These are phyloP conservation scores for Penicillium corylophilum DNA, from an alignment of 2,329 filamentous ascomycete species.

Conservation along the genomic window DNA sequence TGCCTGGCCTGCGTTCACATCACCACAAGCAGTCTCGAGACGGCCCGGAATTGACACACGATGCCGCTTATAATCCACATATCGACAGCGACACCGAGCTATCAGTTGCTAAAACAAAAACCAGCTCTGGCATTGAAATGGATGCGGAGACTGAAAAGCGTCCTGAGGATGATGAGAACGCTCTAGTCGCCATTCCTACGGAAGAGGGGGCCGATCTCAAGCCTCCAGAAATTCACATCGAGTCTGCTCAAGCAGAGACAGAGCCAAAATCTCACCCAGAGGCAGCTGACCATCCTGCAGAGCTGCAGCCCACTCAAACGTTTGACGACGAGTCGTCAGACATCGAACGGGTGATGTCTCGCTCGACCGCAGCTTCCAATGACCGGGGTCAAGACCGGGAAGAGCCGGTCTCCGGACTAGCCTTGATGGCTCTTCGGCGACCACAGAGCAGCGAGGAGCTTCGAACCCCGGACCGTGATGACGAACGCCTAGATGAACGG, in stretches of 20 bases:
- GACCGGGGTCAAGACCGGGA: constrained; percentile 27
- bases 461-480: constrained; percentile 14
- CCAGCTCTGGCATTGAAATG: constrained; percentile 21
- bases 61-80: constrained; percentile 27
- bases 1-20: constrained; percentile 41
- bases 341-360: constrained; percentile 29
- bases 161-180: constrained; percentile 13
- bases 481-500: constrained; percentile 26
- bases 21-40: constrained; percentile 41
- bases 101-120: constrained; percentile 8
- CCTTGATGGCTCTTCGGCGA: constrained; percentile 35
- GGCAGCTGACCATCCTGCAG: constrained; percentile 8
- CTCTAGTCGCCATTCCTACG: constrained; percentile 5
- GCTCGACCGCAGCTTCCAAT: constrained; percentile 30
- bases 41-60: constrained; percentile 29
- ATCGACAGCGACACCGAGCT: constrained; percentile 32
- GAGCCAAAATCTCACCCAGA: constrained; percentile 20
- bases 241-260: constrained; percentile 23
- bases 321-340: constrained; percentile 31
- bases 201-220: constrained; percentile 17
- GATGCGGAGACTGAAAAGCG: constrained; percentile 19
- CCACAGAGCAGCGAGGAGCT: constrained; percentile 39
- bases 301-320: constrained; percentile 12
- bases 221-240: constrained; percentile 36
- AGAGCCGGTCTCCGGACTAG: constrained; percentile 20